phyloP scores from a whole-genome alignment of 345 rosid genomes.

The Noccaea caerulescens region DNA sequence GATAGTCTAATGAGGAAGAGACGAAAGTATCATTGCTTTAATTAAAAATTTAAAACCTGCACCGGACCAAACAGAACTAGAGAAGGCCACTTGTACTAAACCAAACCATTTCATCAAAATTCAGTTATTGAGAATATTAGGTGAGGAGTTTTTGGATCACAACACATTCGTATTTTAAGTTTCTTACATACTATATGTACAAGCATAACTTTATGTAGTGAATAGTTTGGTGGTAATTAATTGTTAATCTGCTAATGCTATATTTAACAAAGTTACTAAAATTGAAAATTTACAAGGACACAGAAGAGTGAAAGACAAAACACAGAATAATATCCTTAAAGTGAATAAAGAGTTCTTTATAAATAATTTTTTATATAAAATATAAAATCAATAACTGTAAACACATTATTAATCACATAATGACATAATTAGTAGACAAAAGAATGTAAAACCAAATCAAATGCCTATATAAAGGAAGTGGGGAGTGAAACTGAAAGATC shows the following conservation, averaged over 20 bases:
- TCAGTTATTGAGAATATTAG: constrained; percentile 25
- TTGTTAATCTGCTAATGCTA: not conserved
- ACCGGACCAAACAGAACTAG: not conserved
- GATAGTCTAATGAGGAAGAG: constrained; percentile 3
- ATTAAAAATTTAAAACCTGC: constrained; percentile 2
- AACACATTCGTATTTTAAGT: no score
- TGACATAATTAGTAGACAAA: not conserved
- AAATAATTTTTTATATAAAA: no score
- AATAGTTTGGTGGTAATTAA: not conserved
- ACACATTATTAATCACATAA: not conserved
- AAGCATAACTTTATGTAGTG: no score
- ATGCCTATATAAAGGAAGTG: not conserved
- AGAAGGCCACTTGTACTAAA: not conserved
- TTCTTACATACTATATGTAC: no score
- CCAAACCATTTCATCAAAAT: constrained; percentile 7
- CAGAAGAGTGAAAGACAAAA: no score
- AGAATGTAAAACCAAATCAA: not conserved
- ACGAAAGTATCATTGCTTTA: not conserved
- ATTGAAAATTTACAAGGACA: not conserved
- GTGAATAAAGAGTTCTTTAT: no score
- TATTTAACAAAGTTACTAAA: not conserved
- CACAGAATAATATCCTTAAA: no score
- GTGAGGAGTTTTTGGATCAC: constrained; percentile 6
- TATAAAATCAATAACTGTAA: not conserved
- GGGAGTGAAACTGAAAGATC: constrained; percentile 7